Base-by-base conservation (phyloP, 306 rosid species). In the Prinsepia uniflora region DNA sequence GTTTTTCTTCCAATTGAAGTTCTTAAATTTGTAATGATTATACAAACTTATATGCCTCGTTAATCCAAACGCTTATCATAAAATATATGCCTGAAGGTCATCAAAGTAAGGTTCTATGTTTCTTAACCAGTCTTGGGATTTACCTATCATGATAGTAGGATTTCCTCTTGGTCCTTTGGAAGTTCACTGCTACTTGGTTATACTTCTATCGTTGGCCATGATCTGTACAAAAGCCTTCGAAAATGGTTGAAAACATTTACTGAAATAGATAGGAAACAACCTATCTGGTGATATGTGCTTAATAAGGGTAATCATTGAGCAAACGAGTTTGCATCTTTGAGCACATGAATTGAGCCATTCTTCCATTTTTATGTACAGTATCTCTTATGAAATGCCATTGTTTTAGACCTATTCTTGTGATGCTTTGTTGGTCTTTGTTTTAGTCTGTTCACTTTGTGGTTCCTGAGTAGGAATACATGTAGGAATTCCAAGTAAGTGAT, bases 401-500 rank as follows among this genome's bases (percentile, higher is more conserved):
- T 65, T 20, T 34, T 72, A 2, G 39, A 11, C 17, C 18, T 47
- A 6, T 57, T 62, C 52, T 22, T 43, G 12, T 8, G n/a, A 18
- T 36, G 47, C 34, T 22, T 0, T 20, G 19, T 36, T 50, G 69
- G 61, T 20, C 49, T 7, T 39, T 62, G 41, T 19, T 0, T 68
- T 17, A 18, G 65, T 64, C 34, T 30, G 12, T 65, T 67, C 30
- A 17, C 10, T 71, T 18, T 9, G 19, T 45, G 46, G 44, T 30
- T 57, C 55, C 56, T 44, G 66, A 63, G 24, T 3, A 40, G 24
- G 56, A 59, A 17, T 36, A 12, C 6, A 7, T 52, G 72, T 6
- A 14, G 17, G 19, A 55, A 19, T 75, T 42, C 54, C 61, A n/a
- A 72, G 13, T 66, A n/a, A 68, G 70, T 63, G 46, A 67, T 14